phyloP scores from a whole-genome alignment of 2,329 filamentous ascomycete genomes.

The Tricladium varicosporioides region DNA sequence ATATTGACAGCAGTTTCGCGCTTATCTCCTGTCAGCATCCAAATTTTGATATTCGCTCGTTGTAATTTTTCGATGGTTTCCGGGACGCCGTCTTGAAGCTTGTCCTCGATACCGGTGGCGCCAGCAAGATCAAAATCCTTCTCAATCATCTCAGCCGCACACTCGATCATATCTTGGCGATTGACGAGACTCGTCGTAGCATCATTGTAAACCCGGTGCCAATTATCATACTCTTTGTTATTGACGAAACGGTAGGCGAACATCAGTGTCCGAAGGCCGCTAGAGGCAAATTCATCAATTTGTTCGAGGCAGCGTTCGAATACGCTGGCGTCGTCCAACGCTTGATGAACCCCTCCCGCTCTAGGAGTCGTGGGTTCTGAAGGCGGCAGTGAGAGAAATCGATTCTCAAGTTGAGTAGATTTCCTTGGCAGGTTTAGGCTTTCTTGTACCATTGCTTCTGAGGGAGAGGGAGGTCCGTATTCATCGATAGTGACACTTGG shows the following conservation, averaged over 20 bases:
- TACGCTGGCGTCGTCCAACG: slow-evolving; percentile 50
- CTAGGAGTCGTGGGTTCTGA: slow-evolving; percentile 38
- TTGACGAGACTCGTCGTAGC: slow-evolving; percentile 81
- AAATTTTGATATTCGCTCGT: slow-evolving; percentile 56
- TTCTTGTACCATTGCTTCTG: background rate
- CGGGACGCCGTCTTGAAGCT: slow-evolving; percentile 76
- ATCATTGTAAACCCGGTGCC: slow-evolving; percentile 75
- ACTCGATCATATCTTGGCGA: slow-evolving; percentile 75
- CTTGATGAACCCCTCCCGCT: no score
- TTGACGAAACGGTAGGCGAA: slow-evolving; percentile 78
- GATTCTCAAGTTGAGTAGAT: background rate
- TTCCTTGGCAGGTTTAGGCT: background rate
- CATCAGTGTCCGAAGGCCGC: slow-evolving; percentile 81
- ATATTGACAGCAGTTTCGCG: slow-evolving; percentile 91
- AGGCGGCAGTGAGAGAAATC: slow-evolving; percentile 36
- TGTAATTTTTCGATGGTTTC: slow-evolving; percentile 12
- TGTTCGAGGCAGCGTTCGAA: slow-evolving; percentile 79
- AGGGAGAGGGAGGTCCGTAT: no score
- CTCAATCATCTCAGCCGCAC: slow-evolving; percentile 78
- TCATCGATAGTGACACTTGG: background rate
- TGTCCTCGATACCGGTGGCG: slow-evolving; percentile 91
- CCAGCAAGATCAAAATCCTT: slow-evolving; percentile 79
- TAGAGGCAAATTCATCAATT: slow-evolving; percentile 82
- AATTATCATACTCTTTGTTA: slow-evolving; percentile 69
- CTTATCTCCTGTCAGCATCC: slow-evolving; percentile 96